These are phyloP conservation scores for Candida dajiaensis DNA, from an alignment of 805 yeast genomes.

Conservation along the genomic window DNA sequence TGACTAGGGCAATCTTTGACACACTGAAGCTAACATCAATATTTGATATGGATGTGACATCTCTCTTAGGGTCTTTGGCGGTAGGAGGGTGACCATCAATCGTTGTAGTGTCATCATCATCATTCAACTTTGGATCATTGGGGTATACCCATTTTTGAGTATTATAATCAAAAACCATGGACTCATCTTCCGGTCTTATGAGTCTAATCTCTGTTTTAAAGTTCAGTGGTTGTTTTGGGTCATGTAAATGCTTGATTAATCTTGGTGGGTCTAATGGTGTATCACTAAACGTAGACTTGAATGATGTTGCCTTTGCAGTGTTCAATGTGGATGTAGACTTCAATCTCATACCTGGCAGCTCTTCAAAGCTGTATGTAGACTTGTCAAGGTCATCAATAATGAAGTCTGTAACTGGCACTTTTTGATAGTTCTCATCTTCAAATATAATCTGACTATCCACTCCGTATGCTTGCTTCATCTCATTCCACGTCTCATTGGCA, in stretches of 20 bases:
- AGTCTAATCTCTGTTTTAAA: slow-evolving; percentile 12
- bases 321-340: slow-evolving; percentile 11
- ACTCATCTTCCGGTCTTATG: slow-evolving; percentile 20
- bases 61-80: not conserved
- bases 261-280: slow-evolving; percentile 23
- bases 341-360: slow-evolving; percentile 12
- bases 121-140: not conserved
- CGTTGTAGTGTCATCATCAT: not conserved
- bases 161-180: slow-evolving; percentile 17
- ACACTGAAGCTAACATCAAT: slow-evolving; percentile 39
- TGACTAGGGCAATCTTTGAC: slow-evolving; percentile 34
- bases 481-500: slow-evolving; percentile 19
- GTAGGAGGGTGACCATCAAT: not conserved
- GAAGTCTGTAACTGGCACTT: not conserved
- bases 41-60: slow-evolving; percentile 9
- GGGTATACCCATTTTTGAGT: slow-evolving; percentile 16
- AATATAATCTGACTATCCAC: slow-evolving; percentile 10
- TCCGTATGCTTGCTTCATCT: slow-evolving; percentile 15
- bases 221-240: slow-evolving; percentile 1
- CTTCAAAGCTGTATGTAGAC: slow-evolving; percentile 22
- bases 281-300: slow-evolving; percentile 12
- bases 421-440: slow-evolving; percentile 1
- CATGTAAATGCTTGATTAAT: slow-evolving; percentile 10
- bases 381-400: slow-evolving; percentile 3
- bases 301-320: slow-evolving; percentile 18